Evolutionary conservation across 345 rosid genomes (phyloP).

Genomic region (Psidium friedrichsthalianum): DNA sequence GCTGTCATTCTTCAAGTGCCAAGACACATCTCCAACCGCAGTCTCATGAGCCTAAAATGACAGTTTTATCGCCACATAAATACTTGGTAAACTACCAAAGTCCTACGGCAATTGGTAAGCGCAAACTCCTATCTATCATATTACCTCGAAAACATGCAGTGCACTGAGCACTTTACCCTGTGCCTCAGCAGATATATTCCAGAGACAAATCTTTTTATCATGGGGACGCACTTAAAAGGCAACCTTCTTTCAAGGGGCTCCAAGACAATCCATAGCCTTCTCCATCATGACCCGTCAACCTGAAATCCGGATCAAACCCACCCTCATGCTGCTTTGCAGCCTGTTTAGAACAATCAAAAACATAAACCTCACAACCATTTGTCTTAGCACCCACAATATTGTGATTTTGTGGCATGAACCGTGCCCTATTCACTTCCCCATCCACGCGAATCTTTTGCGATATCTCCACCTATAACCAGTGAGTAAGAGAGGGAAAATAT

Average conservation of each 20-base stretch:
- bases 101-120: not conserved
- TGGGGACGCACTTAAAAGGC: constrained; percentile 84
- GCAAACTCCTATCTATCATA: not conserved
- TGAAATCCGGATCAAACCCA: constrained; percentile 68
- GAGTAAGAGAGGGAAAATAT: not conserved
- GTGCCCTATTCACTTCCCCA: constrained; percentile 89
- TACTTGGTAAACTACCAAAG: not conserved
- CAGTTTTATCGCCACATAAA: constrained; percentile 1
- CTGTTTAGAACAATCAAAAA: constrained; percentile 62
- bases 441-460: constrained; percentile 66
- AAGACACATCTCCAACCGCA: constrained; percentile 74
- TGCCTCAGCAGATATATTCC: constrained; percentile 64
- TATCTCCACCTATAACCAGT: constrained; percentile 50
- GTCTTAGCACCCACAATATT: constrained; percentile 69
- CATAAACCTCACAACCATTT: constrained; percentile 61
- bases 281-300: constrained; percentile 76
- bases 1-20: constrained; percentile 81
- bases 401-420: constrained; percentile 85
- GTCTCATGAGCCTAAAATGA: constrained; percentile 56
- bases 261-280: constrained; percentile 96
- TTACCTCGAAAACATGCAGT: constrained; percentile 63
- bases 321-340: constrained; percentile 24
- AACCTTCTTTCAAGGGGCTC: constrained; percentile 79
- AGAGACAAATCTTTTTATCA: constrained; percentile 72
- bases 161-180: constrained; percentile 53